Conservation (phyloP, 352 stramenopile species). For the Globisporangium mamillatum region DNA sequence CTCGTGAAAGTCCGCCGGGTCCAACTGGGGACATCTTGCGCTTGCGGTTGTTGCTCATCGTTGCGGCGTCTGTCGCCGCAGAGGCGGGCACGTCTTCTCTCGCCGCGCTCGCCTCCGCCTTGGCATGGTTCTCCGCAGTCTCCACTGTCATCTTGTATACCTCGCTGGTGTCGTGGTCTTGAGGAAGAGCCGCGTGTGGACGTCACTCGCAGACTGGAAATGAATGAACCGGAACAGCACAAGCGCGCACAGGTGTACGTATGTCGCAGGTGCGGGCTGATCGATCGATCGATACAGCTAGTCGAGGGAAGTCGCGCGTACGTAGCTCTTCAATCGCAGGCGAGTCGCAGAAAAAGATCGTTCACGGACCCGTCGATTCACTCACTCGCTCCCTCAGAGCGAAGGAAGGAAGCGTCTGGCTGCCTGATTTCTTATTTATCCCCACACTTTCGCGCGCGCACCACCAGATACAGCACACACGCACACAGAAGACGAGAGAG, state of each 20-base stretch:
- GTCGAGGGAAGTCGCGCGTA: not conserved
- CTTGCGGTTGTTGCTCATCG: constrained; percentile 54
- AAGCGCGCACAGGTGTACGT: not conserved
- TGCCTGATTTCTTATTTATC: constrained; percentile 14
- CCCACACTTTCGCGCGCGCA: not conserved
- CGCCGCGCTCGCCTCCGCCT: constrained; percentile 9
- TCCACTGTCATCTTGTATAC: constrained; percentile 11
- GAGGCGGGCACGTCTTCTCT: constrained; percentile 10
- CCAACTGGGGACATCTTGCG: constrained; percentile 64
- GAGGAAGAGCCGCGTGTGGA: not conserved
- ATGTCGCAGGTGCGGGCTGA: not conserved
- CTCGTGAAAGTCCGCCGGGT: constrained; percentile 36
- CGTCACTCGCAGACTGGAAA: constrained; percentile 7
- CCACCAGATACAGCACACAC: not conserved
- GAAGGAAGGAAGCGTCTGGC: not conserved
- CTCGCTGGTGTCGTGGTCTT: not conserved
- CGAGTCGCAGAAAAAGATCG: not conserved
- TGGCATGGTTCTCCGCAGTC: not conserved
- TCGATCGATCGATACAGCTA: not conserved
- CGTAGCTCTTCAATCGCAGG: not conserved
- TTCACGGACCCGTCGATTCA: constrained; percentile 1
- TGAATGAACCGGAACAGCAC: not conserved
- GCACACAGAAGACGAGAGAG: not conserved
- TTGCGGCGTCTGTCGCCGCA: not conserved
- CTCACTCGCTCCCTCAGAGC: not conserved